Evolutionary conservation across 129 eudicot genomes (phyloP), one percentile per base, ranked within the genome.

Genomic region (Tagetes erecta): DNA sequence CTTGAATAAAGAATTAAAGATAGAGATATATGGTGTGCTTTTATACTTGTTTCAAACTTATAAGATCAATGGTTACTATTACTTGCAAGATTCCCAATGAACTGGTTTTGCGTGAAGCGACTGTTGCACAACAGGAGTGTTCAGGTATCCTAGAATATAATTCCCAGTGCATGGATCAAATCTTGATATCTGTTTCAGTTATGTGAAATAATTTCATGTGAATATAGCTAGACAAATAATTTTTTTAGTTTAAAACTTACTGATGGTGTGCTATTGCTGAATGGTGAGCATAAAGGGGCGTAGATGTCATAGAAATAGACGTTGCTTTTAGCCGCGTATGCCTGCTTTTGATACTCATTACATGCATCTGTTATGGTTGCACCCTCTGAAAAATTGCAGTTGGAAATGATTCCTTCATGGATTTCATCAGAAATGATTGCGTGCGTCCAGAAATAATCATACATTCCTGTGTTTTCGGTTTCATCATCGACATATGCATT

Each of bases 121-220:
- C 12, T 84, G 79, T 62, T 86, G 91, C 40, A 89, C 96, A 35
- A 64, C 75, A 39, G 83, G 84, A 58, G 76, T 83, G 83, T 89
- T 89, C 46, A 89, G 72, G 81, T 86, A 89, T 14, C 46, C 9
- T 8, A 4, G 13, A 45, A 74, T 80, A 69, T 89, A 90, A 1
- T 78, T 42, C 14, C 51, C 75, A 0, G 90, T 72, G 84, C 96
- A 87, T 39, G 92, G 96, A 85, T 90, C 96, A 64, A 78, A 90
- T 35, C 14, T 70, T 8, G 88, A 78, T 68, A 68, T 31, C 92
- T 87, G 85, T 68, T 68, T 62, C 42, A 42, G 33, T 49, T n/a
- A 71, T 46, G 52, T 72, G 2, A 71, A 42, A 35, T 12, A 62
- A 9, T 50, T 70, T 44, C 38, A 8, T 39, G 77, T 4, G 10